Conservation (phyloP, 257 asterid genomes). For the Nicotiana undulata region DNA sequence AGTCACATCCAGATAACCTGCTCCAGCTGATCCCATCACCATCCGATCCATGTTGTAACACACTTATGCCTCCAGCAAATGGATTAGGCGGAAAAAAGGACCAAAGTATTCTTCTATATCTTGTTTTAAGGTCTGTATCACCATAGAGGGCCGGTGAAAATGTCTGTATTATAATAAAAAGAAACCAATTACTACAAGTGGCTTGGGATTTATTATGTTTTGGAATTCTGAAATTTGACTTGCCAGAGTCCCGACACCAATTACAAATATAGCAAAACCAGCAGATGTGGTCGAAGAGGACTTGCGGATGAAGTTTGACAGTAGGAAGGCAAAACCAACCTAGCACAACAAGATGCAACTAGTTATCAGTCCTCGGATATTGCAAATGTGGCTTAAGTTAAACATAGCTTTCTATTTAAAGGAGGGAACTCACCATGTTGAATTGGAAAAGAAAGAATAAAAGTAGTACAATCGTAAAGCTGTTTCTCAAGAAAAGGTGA, state of each 20-base stretch:
- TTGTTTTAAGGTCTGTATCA: background rate
- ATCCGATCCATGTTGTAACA: background rate
- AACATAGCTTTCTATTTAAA: background rate
- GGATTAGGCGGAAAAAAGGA: slow-evolving; percentile 38
- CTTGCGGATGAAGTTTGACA: slow-evolving; percentile 26
- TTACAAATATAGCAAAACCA: slow-evolving; percentile 19
- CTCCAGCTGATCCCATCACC: slow-evolving; percentile 18
- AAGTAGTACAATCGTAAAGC: slow-evolving; percentile 19
- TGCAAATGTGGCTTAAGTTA: background rate
- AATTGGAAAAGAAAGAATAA: slow-evolving; percentile 32
- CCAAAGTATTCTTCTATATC: slow-evolving; percentile 19
- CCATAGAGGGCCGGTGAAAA: slow-evolving; percentile 4
- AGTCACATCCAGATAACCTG: slow-evolving; percentile 1
- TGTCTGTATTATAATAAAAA: slow-evolving; percentile 8
- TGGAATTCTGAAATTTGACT: slow-evolving; percentile 4
- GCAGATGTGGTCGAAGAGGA: slow-evolving; percentile 30
- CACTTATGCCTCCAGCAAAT: slow-evolving; percentile 12
- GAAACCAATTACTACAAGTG: background rate
- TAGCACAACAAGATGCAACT: background rate
- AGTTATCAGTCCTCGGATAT: background rate
- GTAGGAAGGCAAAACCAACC: slow-evolving; percentile 31
- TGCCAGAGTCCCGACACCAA: slow-evolving; percentile 24
- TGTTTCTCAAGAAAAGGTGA: slow-evolving; percentile 26
- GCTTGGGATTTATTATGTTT: background rate
- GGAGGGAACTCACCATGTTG: slow-evolving; percentile 26